Base-by-base conservation (phyloP, 1,139 yeast genomes). In the Chernovozyma aurita region DNA sequence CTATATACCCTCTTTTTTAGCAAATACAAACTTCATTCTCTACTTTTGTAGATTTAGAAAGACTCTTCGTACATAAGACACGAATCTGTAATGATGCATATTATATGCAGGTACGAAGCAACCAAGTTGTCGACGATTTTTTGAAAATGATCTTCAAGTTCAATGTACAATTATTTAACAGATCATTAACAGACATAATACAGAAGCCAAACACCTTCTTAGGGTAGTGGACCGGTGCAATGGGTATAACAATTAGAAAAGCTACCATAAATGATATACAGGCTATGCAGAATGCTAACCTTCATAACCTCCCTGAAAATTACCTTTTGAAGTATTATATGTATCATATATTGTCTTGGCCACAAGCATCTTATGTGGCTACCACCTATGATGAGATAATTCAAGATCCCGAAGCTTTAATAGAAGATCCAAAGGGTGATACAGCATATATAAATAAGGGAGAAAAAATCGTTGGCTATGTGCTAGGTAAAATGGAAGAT, bases 301-400 rank as follows among this genome's bases (percentile, higher is more conserved):
- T 92, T 57, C 86, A 85, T 48, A 92, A 92, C 53, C 70, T 92
- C 47, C 98, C 99, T 4, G 99, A 92, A 59, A 92, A 92, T 62
- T 92, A 92, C 57, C 84, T 85, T 47, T 68, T 90, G 61, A 90
- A 90, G 61, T 92, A 90, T 61, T 92, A 90, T 60, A 76, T 94
- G 74, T 92, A 92, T 59, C 99, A 92, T 59, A 76, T 88, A 15
- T 66, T 90, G 39, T 83, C 97, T 30, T 92, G 98, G 98, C 98
- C 99, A 2, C 96, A 92, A 58, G 95, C 95, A 6, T 86, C 96
- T 34, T 92, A 82, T 65, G 98, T 92, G 25, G 98, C 98, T 18
- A 83, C 94, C 1, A 85, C 94, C 1, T 79, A 63, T 49, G 74
- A 69, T 37, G 63, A 59, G 33, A 49, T 40, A 17, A 70, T 64